Base-by-base conservation (phyloP, 805 yeast species). In the Dipodascus albidus region DNA sequence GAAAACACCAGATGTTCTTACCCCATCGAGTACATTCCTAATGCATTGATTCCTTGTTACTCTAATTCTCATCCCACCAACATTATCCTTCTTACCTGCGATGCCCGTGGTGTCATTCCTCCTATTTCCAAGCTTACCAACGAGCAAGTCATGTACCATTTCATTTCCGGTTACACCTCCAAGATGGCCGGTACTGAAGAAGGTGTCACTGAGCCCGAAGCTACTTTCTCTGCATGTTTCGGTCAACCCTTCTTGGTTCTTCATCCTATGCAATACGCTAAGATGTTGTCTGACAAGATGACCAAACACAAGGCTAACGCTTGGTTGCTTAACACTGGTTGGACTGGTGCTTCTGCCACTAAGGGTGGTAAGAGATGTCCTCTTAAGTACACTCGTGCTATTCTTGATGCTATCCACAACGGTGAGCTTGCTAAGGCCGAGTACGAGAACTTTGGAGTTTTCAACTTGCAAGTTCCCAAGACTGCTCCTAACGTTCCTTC, bases 181-280 rank as follows among this genome's bases (percentile, higher is more conserved):
- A 91, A 93, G 81, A 91, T 91, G 96, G 97, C 99, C 58, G 98
- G 98, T 71, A 91, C 99, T 52, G 99, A 91, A 75, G 95, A 87
- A 71, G 99, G 99, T 73, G 87, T 91, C 60, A 90, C 97, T 58
- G 97, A 91, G 75, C 98, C 99, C 58, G 89, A 87, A 72, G 96
- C 97, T 54, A 88, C 96, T 19, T 91, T 91, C 81, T 87, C 96
- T 57, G 96, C 99, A 53, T 91, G 99, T 77, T 91, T 90, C 71
- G 99, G 98, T 68, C 98, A 91, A 77, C 99, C 99, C 59, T 91
- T 91, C 85, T 78, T 91, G 74, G 97, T 91, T 35, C 77, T 91
- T 71, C 99, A 91, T 74, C 99, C 99, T 71, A 91, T 91, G 90
- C 85, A 83, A 72, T 91, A 91, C 72, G 98, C 98, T 49, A 87